These are phyloP conservation scores for Ogataea naganishii DNA, from an alignment of 805 yeast species.

Conservation along the genomic window DNA sequence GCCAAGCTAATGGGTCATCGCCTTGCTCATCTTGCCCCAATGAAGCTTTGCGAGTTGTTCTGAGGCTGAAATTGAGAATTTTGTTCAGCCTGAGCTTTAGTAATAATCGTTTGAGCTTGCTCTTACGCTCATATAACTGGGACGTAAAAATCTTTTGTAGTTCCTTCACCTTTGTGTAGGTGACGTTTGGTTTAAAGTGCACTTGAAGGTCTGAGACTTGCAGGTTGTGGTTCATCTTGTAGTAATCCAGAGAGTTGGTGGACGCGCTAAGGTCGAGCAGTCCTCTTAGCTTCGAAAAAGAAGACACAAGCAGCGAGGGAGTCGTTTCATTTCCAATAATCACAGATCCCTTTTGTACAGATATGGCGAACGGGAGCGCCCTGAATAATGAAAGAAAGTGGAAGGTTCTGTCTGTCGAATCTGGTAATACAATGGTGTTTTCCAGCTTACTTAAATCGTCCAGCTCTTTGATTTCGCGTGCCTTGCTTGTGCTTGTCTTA, in stretches of 20 bases:
- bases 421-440: too few relatives aligned
- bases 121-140: conserved; percentile 4
- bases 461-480: too few relatives aligned
- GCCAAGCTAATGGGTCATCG: conserved; percentile 9
- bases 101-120: conserved; percentile 4
- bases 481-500: too few relatives aligned
- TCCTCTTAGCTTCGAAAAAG: conserved; percentile 49
- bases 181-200: conserved; percentile 61
- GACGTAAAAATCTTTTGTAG: conserved; percentile 6
- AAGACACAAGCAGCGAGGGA: conserved; percentile 58
- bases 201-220: conserved; percentile 45
- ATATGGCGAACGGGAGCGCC: conserved; percentile 55
- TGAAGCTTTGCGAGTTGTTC: too few relatives aligned
- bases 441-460: too few relatives aligned
- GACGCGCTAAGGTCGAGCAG: conserved; percentile 45
- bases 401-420: not conserved
- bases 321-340: conserved; percentile 77
- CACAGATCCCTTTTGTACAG: conserved; percentile 57
- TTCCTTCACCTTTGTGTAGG: conserved; percentile 32
- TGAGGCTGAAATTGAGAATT: too few relatives aligned
- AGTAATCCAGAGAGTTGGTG: conserved; percentile 43
- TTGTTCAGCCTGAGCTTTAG: conserved; percentile 15
- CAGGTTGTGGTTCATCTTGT: conserved; percentile 35
- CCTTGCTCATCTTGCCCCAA: conserved; percentile 23
- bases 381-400: conserved; percentile 13